Percentiles rank a stretch among this genome's conserved stretches.
Conservation (phyloP, 768 basidiomycete species). For the Lyophyllum decastes region DNA sequence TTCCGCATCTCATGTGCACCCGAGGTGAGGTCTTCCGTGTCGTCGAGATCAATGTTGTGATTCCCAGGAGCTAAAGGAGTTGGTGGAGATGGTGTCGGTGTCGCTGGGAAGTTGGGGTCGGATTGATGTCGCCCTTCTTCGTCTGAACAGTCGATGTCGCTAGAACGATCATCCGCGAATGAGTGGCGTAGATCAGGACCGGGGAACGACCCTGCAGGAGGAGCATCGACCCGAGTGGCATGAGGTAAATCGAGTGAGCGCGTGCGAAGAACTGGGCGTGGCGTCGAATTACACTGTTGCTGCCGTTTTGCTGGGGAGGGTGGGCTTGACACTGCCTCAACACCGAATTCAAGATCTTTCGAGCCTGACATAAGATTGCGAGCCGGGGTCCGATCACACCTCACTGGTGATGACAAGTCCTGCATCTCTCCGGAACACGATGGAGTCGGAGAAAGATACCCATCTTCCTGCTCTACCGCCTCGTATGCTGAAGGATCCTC, state of each 20-base stretch:
- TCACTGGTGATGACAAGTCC: conserved; percentile 66
- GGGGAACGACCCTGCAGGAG: conserved; percentile 10
- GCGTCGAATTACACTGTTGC: conserved; percentile 6
- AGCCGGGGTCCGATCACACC: conserved; percentile 21
- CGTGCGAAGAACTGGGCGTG: conserved; percentile 7
- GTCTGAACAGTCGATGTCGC: conserved; percentile 45
- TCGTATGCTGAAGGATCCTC: conserved; percentile 44
- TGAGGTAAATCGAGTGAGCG: conserved; percentile 16
- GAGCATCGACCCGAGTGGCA: not conserved
- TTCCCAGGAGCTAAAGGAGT: conserved; percentile 25
- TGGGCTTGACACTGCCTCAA: conserved; percentile 56
- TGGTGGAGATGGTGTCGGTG: conserved; percentile 39
- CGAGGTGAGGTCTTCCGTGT: conserved; percentile 25
- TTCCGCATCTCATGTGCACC: conserved; percentile 29
- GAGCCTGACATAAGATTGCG: conserved; percentile 14
- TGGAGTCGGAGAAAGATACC: conserved; percentile 75
- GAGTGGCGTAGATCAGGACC: conserved; percentile 47
- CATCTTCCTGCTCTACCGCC: conserved; percentile 72
- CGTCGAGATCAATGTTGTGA: conserved; percentile 26
- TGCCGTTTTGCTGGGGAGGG: conserved; percentile 16
- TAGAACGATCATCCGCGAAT: conserved; percentile 42
- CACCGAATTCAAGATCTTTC: conserved; percentile 48
- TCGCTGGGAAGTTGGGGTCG: conserved; percentile 25
- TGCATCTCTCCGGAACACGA: conserved; percentile 59
- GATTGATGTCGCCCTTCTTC: conserved; percentile 23